These are phyloP conservation scores for Malassezia dermatis DNA, from an alignment of 1,284 basidiomycete genomes.

Conservation along the genomic window DNA sequence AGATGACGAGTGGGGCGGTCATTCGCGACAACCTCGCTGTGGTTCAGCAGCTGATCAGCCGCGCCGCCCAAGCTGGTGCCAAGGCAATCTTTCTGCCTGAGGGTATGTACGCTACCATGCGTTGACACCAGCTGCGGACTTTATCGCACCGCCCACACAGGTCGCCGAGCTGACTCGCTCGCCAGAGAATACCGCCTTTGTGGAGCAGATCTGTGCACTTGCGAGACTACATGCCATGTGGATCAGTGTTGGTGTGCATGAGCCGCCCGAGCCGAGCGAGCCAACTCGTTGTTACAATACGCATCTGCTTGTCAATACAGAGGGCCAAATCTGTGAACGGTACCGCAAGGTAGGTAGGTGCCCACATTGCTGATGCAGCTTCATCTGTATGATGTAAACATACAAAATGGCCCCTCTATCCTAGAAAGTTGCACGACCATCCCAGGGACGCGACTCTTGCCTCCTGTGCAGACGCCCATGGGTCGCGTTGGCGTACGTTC, in stretches of 20 bases:
- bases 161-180: conserved; percentile 37
- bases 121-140: conserved; percentile 49
- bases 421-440: conserved; percentile 48
- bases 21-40: conserved; percentile 34
- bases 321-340: conserved; percentile 47
- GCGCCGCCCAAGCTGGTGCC: conserved; percentile 43
- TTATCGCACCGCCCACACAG: conserved; percentile 49
- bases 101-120: neutral
- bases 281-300: conserved; percentile 51
- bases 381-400: conserved; percentile 53
- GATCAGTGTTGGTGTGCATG: conserved; percentile 52
- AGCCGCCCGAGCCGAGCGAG: conserved; percentile 42
- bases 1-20: conserved; percentile 31
- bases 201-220: conserved; percentile 43
- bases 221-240: conserved; percentile 49
- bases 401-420: conserved; percentile 43
- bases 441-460: conserved; percentile 45
- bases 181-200: conserved; percentile 36
- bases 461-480: conserved; percentile 43
- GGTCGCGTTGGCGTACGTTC: conserved; percentile 40
- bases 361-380: conserved; percentile 20
- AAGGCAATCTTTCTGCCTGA: conserved; percentile 18
- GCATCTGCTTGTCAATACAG: conserved; percentile 50
- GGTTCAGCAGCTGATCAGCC: conserved; percentile 37
- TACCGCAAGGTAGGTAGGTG: conserved; percentile 50